These are phyloP conservation scores for Calonectria multiphialidica DNA, from an alignment of 2,329 filamentous ascomycete genomes.

Conservation along the genomic window DNA sequence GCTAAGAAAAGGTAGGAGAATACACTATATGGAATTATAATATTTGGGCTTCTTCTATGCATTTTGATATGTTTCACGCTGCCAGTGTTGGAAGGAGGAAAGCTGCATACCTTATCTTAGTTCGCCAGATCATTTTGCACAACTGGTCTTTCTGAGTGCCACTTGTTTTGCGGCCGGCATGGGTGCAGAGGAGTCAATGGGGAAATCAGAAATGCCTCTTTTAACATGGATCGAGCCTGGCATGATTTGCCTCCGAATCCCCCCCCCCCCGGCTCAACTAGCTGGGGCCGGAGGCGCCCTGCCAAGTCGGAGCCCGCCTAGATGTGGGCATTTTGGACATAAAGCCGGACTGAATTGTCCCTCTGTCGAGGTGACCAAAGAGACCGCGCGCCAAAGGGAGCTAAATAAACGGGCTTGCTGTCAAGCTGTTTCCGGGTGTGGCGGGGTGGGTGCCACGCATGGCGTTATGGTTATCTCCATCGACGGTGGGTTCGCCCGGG, in stretches of 20 bases:
- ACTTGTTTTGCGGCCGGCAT: no score
- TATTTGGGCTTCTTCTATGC: no score
- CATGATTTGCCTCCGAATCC: neutral
- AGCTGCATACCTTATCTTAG: no score
- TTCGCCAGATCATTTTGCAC: no score
- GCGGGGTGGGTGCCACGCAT: neutral
- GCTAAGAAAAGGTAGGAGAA: no score
- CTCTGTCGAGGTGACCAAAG: neutral
- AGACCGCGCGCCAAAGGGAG: neutral
- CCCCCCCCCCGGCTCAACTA: neutral
- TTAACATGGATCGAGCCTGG: neutral
- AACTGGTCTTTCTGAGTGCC: no score
- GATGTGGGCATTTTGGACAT: neutral
- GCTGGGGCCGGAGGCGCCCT: no score
- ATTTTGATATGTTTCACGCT: no score
- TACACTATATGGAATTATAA: no score
- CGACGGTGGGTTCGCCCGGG: neutral
- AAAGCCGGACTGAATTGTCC: neutral
- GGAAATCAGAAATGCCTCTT: slow-evolving; percentile 13
- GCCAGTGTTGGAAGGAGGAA: no score
- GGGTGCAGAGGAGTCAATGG: neutral
- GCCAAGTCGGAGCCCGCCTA: neutral
- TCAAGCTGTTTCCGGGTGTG: neutral
- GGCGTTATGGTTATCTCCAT: slow-evolving; percentile 6
- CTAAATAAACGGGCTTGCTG: slow-evolving; percentile 7